A percentile compares a stretch with the other conserved stretches of the same genome.
Evolutionary conservation across 106 monocot species (phyloP).

Genomic region (Dendrobium officinale): DNA sequence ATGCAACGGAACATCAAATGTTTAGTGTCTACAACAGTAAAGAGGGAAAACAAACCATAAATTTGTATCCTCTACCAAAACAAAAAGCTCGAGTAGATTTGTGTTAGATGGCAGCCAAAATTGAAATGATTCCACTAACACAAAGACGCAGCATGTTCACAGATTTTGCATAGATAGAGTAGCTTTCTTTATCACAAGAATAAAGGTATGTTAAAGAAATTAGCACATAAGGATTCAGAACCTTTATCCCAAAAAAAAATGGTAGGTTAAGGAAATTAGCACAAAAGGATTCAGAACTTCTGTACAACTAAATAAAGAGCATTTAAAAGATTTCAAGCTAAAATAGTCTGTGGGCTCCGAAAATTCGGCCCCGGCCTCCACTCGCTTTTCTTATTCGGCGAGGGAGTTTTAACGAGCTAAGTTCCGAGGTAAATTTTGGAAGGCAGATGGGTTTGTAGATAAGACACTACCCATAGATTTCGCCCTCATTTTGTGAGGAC

Average conservation of each 20-base stretch:
- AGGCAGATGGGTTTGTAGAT: too few relatives aligned
- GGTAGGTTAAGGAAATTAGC: not conserved
- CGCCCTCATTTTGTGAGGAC: too few relatives aligned
- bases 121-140: not conserved
- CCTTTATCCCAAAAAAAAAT: not conserved
- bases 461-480: too few relatives aligned
- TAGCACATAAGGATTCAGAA: not conserved
- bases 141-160: not conserved
- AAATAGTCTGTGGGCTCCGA: not conserved
- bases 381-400: too few relatives aligned
- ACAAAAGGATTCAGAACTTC: not conserved
- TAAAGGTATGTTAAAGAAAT: not conserved
- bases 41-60: slow-evolving; percentile 1
- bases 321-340: not conserved
- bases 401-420: fast-evolving
- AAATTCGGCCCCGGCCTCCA: too few relatives aligned
- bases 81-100: not conserved
- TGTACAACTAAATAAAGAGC: not conserved
- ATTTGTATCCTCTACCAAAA: not conserved
- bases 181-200: not conserved
- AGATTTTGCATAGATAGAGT: not conserved
- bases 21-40: not conserved
- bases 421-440: too few relatives aligned
- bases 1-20: not conserved
- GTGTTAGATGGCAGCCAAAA: not conserved